phyloP scores from a whole-genome alignment of 106 monocot species.

The Apostasia shenzhenica region DNA sequence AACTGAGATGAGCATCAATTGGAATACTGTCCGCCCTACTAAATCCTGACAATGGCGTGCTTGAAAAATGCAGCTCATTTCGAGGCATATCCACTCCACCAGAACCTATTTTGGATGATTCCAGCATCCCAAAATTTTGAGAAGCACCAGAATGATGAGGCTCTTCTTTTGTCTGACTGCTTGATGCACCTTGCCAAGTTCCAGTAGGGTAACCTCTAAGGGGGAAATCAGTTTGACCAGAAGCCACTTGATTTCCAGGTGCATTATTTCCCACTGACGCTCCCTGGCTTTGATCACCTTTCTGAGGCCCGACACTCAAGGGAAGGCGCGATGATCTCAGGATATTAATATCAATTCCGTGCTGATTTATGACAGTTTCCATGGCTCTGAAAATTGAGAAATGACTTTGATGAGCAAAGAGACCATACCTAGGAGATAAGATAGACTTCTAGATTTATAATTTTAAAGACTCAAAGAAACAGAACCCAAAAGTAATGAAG shows the following conservation, averaged over 20 bases:
- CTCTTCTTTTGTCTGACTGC: constrained; percentile 41
- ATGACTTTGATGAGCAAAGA: constrained; percentile 2
- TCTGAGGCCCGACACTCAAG: constrained; percentile 37
- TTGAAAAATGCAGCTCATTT: constrained; percentile 23
- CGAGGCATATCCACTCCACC: constrained; percentile 22
- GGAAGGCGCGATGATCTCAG: constrained; percentile 62
- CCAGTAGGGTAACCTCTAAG: constrained; percentile 26
- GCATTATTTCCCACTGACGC: constrained; percentile 37
- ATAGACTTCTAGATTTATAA: not conserved
- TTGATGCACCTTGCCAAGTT: constrained; percentile 54
- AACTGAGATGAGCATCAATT: constrained; percentile 43
- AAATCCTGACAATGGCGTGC: constrained; percentile 18
- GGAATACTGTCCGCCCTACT: constrained; percentile 34
- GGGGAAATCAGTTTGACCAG: constrained; percentile 26
- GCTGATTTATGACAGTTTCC: constrained; percentile 88
- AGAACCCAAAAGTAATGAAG: not conserved
- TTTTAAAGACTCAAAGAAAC: not conserved
- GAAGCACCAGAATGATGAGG: constrained; percentile 16
- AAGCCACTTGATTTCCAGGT: constrained; percentile 30
- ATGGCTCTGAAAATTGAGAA: constrained; percentile 57
- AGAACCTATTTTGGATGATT: constrained; percentile 18
- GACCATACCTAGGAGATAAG: not conserved
- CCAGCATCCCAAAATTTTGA: constrained; percentile 24
- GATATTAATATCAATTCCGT: constrained; percentile 83
- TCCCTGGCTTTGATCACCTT: constrained; percentile 31